Evolutionary conservation across 805 yeast genomes (phyloP).

Genomic region (Sugiyamaella marilandica): DNA sequence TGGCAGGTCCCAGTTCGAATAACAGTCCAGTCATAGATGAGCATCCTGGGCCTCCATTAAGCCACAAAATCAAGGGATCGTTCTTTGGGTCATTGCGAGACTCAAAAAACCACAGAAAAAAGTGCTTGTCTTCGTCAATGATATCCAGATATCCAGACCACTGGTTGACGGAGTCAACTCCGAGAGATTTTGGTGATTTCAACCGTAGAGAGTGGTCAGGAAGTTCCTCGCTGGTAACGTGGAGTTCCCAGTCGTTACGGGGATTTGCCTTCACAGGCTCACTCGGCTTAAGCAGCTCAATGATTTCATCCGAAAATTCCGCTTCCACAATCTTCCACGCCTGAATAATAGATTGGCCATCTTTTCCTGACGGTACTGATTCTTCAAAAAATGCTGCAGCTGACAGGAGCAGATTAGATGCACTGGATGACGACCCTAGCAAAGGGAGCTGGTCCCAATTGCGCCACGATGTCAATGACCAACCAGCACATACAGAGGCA

Average conservation of each 20-base stretch:
- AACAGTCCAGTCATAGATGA: slow-evolving; percentile 82
- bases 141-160: slow-evolving; percentile 83
- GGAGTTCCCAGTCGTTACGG: slow-evolving; percentile 16
- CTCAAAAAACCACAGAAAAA: slow-evolving; percentile 81
- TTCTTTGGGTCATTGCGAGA: slow-evolving; percentile 81
- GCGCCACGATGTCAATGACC: background rate
- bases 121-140: slow-evolving; percentile 76
- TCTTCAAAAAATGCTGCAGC: background rate
- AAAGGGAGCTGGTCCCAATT: background rate
- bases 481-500: background rate
- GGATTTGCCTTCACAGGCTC: background rate
- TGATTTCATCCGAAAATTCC: background rate
- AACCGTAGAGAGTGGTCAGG: slow-evolving; percentile 52
- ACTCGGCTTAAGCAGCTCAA: background rate
- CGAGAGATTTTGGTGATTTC: slow-evolving; percentile 61
- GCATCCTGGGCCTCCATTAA: slow-evolving; percentile 95
- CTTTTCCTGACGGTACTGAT: background rate
- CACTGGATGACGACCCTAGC: background rate
- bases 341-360: slow-evolving; percentile 1
- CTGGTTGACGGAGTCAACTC: slow-evolving; percentile 78
- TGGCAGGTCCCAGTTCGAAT: slow-evolving; percentile 81
- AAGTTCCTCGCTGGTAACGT: slow-evolving; percentile 10
- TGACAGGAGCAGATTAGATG: background rate
- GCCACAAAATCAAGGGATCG: slow-evolving; percentile 83
- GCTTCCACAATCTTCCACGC: background rate